Percentiles rank a stretch among this genome's conserved stretches.
Evolutionary conservation across 345 rosid genomes (phyloP).

Genomic region (Moricandia arvensis): DNA sequence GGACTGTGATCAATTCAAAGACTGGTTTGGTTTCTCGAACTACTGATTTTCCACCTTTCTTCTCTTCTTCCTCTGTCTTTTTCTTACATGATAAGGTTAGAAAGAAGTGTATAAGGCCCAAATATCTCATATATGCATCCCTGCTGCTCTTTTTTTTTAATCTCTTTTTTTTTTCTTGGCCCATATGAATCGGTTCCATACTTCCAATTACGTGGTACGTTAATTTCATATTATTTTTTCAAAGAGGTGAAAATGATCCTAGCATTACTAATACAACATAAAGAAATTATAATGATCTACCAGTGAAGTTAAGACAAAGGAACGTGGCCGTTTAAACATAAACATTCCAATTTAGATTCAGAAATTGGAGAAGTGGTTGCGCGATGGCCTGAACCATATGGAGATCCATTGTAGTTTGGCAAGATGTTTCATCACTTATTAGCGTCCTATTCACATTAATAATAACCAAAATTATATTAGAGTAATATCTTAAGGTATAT

Average conservation of each 20-base stretch:
- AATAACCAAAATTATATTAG: background rate
- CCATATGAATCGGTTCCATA: conserved; percentile 36
- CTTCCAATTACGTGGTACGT: conserved; percentile 37
- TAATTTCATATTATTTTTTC: conserved; percentile 8
- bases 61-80: background rate
- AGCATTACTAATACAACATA: conserved; percentile 36
- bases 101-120: background rate
- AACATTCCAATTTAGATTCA: conserved; percentile 25
- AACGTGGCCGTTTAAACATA: conserved; percentile 10
- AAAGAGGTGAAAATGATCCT: conserved; percentile 12
- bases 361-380: conserved; percentile 71
- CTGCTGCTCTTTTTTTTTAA: background rate
- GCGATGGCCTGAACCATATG: conserved; percentile 74
- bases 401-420: conserved; percentile 75
- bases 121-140: background rate
- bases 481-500: too few species aligned
- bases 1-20: background rate
- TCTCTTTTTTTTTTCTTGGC: background rate
- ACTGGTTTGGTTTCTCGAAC: background rate
- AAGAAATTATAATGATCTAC: conserved; percentile 1
- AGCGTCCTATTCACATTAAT: conserved; percentile 41
- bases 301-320: conserved; percentile 1
- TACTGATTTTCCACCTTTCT: background rate
- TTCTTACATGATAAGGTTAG: background rate
- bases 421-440: conserved; percentile 74